phyloP scores from a whole-genome alignment of 495 filamentous ascomycete species.

The Penicillium salamii region DNA sequence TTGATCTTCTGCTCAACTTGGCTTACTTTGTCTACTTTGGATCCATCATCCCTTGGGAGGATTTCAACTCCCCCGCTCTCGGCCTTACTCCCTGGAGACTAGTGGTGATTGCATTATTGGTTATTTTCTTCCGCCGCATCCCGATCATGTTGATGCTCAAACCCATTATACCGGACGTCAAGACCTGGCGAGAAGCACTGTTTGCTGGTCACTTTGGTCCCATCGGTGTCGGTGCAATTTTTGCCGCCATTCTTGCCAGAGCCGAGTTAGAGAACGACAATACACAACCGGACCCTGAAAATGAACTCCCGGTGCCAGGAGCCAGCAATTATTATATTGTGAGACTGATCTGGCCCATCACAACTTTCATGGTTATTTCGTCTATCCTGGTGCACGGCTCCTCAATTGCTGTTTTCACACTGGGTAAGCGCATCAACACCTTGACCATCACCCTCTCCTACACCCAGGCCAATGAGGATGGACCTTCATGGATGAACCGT shows the following conservation, averaged over 20 bases:
- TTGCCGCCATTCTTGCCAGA: constrained; percentile 86
- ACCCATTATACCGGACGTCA: constrained; percentile 92
- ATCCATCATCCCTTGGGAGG: constrained; percentile 92
- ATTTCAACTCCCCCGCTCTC: constrained; percentile 69
- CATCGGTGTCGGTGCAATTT: constrained; percentile 96
- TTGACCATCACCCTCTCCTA: constrained; percentile 94
- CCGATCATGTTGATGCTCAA: constrained; percentile 93
- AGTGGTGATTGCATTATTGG: constrained; percentile 82
- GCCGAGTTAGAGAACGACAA: constrained; percentile 76
- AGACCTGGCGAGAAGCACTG: constrained; percentile 96
- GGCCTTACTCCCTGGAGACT: constrained; percentile 84
- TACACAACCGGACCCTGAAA: constrained; percentile 69
- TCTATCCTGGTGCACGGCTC: constrained; percentile 97
- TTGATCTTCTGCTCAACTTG: constrained; percentile 95
- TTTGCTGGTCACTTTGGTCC: constrained; percentile 99
- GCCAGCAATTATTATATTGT: constrained; percentile 66
- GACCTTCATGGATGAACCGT: constrained; percentile 90
- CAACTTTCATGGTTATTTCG: constrained; percentile 86
- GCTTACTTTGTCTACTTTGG: constrained; percentile 98
- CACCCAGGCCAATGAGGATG: constrained; percentile 84
- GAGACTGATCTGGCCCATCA: constrained; percentile 90
- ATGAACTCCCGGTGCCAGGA: constrained; percentile 51
- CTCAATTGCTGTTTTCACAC: constrained; percentile 95
- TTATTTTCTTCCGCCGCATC: constrained; percentile 94
- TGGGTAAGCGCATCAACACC: constrained; percentile 98